A percentile compares a stretch with the other conserved stretches of the same genome.
phyloP scores from a whole-genome alignment of 495 filamentous ascomycete species.

The Aspergillus avenaceus region DNA sequence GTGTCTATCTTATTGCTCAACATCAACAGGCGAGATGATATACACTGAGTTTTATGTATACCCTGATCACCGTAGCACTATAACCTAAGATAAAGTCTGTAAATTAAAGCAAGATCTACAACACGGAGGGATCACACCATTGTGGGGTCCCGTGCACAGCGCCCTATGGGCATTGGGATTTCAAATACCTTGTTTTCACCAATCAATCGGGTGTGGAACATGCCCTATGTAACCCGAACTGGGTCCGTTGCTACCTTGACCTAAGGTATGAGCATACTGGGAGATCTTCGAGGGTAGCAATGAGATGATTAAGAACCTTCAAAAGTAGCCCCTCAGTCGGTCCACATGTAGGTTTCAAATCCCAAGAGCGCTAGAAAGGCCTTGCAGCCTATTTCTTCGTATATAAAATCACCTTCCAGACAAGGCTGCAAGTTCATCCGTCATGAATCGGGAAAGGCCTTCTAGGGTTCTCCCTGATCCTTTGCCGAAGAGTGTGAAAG shows the following conservation, averaged over 20 bases:
- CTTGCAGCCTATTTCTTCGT: too few relatives aligned
- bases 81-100: too few relatives aligned
- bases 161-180: neutral
- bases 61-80: neutral
- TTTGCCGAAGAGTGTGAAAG: constrained; percentile 37
- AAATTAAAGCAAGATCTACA: too few relatives aligned
- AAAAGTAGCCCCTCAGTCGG: neutral
- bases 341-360: too few relatives aligned
- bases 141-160: neutral
- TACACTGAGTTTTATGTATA: neutral
- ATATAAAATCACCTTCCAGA: neutral
- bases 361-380: too few relatives aligned
- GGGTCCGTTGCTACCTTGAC: constrained; percentile 9
- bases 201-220: constrained; percentile 8
- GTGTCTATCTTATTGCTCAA: neutral
- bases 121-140: neutral
- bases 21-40: neutral
- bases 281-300: neutral
- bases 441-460: constrained; percentile 15
- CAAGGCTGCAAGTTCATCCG: neutral
- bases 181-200: neutral
- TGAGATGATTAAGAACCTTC: neutral
- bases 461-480: constrained; percentile 10
- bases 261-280: neutral
- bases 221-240: constrained; percentile 10